Base-by-base conservation (phyloP, 305 asterid species). In the Fraxinus platypoda region DNA sequence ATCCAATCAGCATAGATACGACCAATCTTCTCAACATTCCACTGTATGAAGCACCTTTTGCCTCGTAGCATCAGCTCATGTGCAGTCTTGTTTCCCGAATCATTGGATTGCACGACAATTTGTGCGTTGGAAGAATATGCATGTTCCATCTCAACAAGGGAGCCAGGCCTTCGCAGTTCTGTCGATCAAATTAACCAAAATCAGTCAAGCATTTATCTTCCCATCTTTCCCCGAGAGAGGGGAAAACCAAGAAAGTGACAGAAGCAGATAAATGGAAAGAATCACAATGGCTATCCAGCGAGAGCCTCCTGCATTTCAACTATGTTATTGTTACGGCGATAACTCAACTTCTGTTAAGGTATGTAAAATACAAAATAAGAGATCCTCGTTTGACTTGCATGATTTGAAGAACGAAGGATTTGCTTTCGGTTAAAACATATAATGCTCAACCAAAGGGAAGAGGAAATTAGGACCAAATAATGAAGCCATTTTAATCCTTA, bases 1-100 rank as follows among this genome's bases (percentile, higher is more conserved):
- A 87, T 81, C 95, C 97, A 88, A 86, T 91, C 97, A 64, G 85
- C 97, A 76, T 93, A 90, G 77, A 91, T 74, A 41, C 31, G 52
- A 62, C 87, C 85, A 75, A 85, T 87, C 88, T 80, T 87, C 80
- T 73, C 75, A n/a, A 84, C 64, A 31, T 83, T 78, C 89, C 89
- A 83, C 74, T 83, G 72, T 84, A 49, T 38, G 71, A 19, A 62
- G 80, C 38, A 31, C 62, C 78, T 81, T 77, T 46, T 83, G 54
- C 80, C 81, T 71, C 75, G 79, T 33, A 30, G 71, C 80, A 6
- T 78, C 83, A 81, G 81, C 88, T 80, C 25, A 26, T 74, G 38
- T 43, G 77, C 79, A 80, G 46, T 46, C 81, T 46, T 76, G 81
- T 3, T 64, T 78, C 74, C 83, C 23, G 77, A 83, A 78, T 54